Conservation (phyloP, 352 stramenopile species). For the Aphanomyces invadans region DNA sequence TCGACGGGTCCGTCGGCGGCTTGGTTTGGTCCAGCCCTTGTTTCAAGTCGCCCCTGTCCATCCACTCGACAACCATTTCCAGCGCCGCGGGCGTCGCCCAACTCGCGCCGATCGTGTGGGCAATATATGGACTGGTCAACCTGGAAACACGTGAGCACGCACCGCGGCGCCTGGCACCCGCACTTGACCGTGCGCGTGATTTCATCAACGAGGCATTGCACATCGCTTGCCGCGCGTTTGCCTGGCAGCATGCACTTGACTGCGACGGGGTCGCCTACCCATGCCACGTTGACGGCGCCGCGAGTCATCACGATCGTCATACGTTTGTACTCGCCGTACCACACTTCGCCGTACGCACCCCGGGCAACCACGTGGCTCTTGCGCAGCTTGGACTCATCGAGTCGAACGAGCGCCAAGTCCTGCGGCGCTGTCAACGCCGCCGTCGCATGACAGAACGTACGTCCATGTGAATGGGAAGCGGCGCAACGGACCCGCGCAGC, state of each 20-base stretch:
- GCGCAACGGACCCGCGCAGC: too few relatives aligned
- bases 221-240: not conserved
- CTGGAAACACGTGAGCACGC: slow-evolving; percentile 4
- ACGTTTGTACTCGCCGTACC: slow-evolving; percentile 15
- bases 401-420: slow-evolving; percentile 9
- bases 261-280: not conserved
- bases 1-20: not conserved
- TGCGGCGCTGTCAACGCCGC: too few relatives aligned
- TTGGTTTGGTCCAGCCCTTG: slow-evolving; percentile 2
- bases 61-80: slow-evolving; percentile 23
- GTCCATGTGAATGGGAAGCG: not conserved
- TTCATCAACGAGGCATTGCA: slow-evolving; percentile 14
- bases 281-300: too few relatives aligned
- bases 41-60: slow-evolving; percentile 22
- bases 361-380: not conserved
- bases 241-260: slow-evolving; percentile 16
- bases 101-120: slow-evolving; percentile 9
- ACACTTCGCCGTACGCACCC: slow-evolving; percentile 20
- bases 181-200: not conserved
- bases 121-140: slow-evolving; percentile 16
- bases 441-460: too few relatives aligned
- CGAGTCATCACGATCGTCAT: too few relatives aligned
- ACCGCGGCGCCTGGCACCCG: too few relatives aligned
- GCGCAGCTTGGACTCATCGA: not conserved
- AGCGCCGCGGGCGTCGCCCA: slow-evolving; percentile 10